Conservation (phyloP, 225 moss, liverwort and hornwort species). For the Pseudoscleropodium purum region DNA sequence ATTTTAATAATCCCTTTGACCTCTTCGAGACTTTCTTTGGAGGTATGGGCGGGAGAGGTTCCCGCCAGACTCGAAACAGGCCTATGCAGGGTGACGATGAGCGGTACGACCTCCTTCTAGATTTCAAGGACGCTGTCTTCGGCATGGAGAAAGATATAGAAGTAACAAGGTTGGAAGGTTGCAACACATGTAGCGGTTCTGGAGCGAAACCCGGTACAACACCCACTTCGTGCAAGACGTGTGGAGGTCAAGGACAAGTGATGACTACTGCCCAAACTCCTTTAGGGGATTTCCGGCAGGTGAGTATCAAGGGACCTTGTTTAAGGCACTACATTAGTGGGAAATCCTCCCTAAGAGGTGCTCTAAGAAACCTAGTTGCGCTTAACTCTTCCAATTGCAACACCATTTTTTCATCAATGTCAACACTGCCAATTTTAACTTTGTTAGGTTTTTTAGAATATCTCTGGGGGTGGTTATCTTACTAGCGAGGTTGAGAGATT, state of each 20-base stretch:
- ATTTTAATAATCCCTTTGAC: constrained; percentile 95
- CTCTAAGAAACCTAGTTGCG: neutral
- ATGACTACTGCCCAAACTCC: constrained; percentile 96
- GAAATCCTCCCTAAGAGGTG: neutral
- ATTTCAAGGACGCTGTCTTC: constrained; percentile 87
- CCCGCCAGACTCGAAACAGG: constrained; percentile 60
- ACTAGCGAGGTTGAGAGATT: neutral
- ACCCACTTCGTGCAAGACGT: constrained; percentile 69
- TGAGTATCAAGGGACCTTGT: neutral
- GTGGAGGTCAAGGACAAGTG: constrained; percentile 98
- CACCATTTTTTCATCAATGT: neutral
- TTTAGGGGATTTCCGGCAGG: constrained; percentile 90
- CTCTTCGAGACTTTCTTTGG: constrained; percentile 99
- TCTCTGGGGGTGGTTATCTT: neutral
- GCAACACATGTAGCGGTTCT: constrained; percentile 80
- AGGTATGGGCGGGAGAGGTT: constrained; percentile 66
- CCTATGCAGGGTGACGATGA: constrained; percentile 98
- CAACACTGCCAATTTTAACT: neutral
- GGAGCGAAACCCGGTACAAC: constrained; percentile 93
- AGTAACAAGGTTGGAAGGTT: constrained; percentile 86
- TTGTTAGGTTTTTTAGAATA: neutral
- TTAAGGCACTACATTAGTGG: neutral
- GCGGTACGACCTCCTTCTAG: constrained; percentile 77
- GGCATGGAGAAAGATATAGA: constrained; percentile 92
- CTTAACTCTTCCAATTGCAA: neutral